Evolutionary conservation across 1,284 basidiomycete species (phyloP), one percentile per base, ranked within the genome.

Genomic region (Irpex sp.): DNA sequence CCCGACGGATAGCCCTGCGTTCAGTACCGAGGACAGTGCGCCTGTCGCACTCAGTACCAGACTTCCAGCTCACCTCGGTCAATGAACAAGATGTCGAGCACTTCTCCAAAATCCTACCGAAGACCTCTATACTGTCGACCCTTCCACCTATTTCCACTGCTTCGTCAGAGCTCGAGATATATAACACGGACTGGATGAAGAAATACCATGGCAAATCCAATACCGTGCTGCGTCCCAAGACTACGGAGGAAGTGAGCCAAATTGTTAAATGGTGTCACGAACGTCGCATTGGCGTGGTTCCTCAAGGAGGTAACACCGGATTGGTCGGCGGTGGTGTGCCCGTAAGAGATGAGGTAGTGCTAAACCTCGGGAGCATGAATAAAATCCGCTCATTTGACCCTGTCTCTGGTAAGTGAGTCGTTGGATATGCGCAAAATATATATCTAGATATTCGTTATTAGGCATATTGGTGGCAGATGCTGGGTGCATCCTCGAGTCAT

Each of bases 291-390:
- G 89, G 91, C 19, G 86, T 99, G 57, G 96, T 98, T 0, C 97
- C 97, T 1, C 97, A 99, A 77, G 97, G 97, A 58, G 97, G 97
- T 36, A 99, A 99, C 79, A 99, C 97, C 0, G 97, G 97, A 21
- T 85, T 99, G 8, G 97, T 99, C 66, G 94, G 97, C n/a, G 97
- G 97, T 19, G 90, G 95, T 65, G 93, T 98, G 8, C 97, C 97
- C 0, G 77, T 97, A 15, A 82, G 88, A 68, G 92, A 97, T 74
- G 97, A 99, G 77, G 78, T 99, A 64, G 83, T 99, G 60, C 77
- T 99, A 63, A 95, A 85, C 65, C 82, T 98, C 48, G 79, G 88
- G 36, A 93, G 91, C 71, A 87, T 99, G 86, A 89, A 87, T 73
- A 84, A 87, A 68, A 86, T 99, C 63, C 88, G 97, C 67, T 90